Conservation (phyloP, 2,329 filamentous ascomycete genomes). For the Aschersonia sp. region DNA sequence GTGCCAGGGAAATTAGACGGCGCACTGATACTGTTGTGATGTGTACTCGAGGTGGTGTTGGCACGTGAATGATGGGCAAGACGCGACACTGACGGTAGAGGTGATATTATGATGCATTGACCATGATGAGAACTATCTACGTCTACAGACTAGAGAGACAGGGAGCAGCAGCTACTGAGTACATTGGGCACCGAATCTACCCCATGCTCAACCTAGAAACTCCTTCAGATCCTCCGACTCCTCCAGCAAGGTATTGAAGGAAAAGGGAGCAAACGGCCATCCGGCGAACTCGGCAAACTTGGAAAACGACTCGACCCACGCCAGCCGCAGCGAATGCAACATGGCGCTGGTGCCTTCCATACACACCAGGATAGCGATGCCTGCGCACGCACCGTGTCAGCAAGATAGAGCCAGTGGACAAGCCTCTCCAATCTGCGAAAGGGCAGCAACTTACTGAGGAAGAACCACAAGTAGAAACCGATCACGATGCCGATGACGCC, state of each 20-base stretch:
- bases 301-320: constrained; percentile 96
- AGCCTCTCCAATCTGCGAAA: neutral
- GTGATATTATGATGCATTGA: constrained; percentile 1
- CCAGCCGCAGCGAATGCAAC: constrained; percentile 80
- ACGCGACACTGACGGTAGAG: neutral
- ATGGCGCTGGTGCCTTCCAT: constrained; percentile 97
- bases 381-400: constrained; percentile 15
- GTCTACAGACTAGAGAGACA: constrained; percentile 14
- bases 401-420: neutral
- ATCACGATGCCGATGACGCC: constrained; percentile 73
- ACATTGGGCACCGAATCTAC: constrained; percentile 3
- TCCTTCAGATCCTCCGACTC: constrained; percentile 56
- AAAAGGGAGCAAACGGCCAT: constrained; percentile 77
- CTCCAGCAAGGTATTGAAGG: constrained; percentile 71
- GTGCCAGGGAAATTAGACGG: neutral
- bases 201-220: constrained; percentile 28
- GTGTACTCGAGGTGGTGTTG: neutral
- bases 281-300: constrained; percentile 92
- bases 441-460: constrained; percentile 37
- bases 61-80: neutral
- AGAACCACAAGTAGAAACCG: constrained; percentile 83
- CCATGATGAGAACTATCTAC: constrained; percentile 16
- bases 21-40: neutral
- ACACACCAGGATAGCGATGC: constrained; percentile 57
- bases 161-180: neutral